Base-by-base conservation (phyloP, 2,329 filamentous ascomycete genomes). In the Alternaria conjuncta region DNA sequence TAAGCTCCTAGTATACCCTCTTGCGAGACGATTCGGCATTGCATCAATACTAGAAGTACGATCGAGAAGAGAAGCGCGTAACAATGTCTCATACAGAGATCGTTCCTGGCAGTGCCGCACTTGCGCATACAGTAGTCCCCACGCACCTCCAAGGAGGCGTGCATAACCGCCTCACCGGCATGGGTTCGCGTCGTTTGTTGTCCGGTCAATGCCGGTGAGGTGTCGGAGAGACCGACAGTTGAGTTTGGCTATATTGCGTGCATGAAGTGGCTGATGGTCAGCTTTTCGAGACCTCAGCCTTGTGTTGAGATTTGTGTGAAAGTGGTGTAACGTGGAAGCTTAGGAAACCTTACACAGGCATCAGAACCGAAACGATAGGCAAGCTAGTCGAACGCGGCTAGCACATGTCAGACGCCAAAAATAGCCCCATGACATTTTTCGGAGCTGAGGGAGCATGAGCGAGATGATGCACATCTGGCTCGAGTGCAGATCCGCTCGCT, bases 321-420 rank as follows among this genome's bases (percentile, higher is more conserved):
- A 43, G 45, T 32, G 41, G 47, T 63, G 59, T 53, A 25, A 44
- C 21, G 53, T 61, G 61, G 57, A 56, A 61, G 67, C 21, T 60
- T 60, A 30, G 58, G 57, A 54, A 59, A 60, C 54, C 50, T 54
- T 49, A 41, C 26, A 28, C 49, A 60, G 60, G 51, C 55, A 55
- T 50, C 55, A 56, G 46, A n/a, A 57, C 49, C 51, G 55, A 64
- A 61, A 43, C 58, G 28, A 36, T 26, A 50, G 36, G 15, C 21
- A 20, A 25, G 43, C 46, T 47, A 51, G 51, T 41, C 53, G 45
- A 61, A 56, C 9, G 18, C 13, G 20, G 30, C 58, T 49, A 26
- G 20, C 60, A 51, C 54, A 47, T 51, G 64, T 69, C 60, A 69
- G 64, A 28, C 21, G 18, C 67, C 50, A 68, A 64, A 64, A 70